Conservation (phyloP, 179 eudicot species). For the Corrigiola litoralis region DNA sequence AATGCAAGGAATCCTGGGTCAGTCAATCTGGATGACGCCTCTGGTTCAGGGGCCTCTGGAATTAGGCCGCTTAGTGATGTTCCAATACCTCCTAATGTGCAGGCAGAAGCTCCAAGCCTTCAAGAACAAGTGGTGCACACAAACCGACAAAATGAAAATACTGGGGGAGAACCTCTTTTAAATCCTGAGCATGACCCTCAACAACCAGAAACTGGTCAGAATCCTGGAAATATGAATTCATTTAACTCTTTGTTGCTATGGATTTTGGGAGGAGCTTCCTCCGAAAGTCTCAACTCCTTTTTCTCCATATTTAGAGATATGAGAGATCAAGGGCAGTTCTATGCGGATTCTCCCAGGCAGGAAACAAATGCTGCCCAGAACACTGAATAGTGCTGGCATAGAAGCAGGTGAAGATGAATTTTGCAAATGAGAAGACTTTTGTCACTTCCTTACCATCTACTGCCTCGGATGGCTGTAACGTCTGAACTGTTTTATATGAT, state of each 20-base stretch:
- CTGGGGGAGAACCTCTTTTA: constrained; percentile 37
- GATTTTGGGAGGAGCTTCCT: constrained; percentile 84
- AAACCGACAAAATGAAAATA: constrained; percentile 27
- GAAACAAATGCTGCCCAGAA: constrained; percentile 33
- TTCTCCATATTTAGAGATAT: constrained; percentile 82
- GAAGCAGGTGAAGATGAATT: constrained; percentile 2
- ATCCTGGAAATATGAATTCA: constrained; percentile 77
- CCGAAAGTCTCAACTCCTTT: constrained; percentile 83
- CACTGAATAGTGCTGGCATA: constrained; percentile 12
- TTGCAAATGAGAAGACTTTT: background rate
- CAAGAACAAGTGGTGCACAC: constrained; percentile 33
- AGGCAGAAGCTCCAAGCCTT: constrained; percentile 32
- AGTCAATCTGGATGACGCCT: constrained; percentile 25
- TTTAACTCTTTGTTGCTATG: constrained; percentile 79
- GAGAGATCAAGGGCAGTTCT: constrained; percentile 76
- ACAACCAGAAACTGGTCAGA: constrained; percentile 57
- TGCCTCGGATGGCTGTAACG: background rate
- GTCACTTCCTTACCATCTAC: background rate
- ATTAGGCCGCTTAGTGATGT: constrained; percentile 32
- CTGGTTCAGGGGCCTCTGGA: constrained; percentile 44
- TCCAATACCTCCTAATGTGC: constrained; percentile 34
- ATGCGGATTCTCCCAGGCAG: constrained; percentile 40
- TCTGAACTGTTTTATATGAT: background rate
- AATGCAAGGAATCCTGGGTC: constrained; percentile 55
- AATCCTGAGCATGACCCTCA: constrained; percentile 43